These are phyloP conservation scores for Carex parvula DNA, from an alignment of 176 grass and related monocot genomes.

Conservation along the genomic window DNA sequence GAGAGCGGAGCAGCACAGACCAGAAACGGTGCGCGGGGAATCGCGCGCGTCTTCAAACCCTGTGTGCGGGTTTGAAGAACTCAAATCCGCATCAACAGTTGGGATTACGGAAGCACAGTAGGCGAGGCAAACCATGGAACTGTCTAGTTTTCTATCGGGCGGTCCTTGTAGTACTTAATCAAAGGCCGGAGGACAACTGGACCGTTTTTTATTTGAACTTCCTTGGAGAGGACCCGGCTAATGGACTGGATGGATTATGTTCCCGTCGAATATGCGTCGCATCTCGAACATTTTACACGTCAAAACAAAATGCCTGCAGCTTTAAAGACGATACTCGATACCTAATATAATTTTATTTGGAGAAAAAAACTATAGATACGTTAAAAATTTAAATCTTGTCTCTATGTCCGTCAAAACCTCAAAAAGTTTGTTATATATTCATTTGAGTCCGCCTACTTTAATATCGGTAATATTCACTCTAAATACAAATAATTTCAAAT, in stretches of 20 bases:
- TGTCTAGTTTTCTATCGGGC: neutral
- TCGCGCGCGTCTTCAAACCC: neutral
- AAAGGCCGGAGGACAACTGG: neutral
- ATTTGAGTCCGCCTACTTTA: no score
- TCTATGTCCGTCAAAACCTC: no score
- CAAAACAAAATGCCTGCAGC: neutral
- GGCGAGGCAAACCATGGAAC: no score
- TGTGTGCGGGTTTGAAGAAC: neutral
- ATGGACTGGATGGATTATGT: neutral
- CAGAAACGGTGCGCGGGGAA: constrained; percentile 4
- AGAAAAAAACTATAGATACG: no score
- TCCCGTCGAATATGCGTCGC: neutral
- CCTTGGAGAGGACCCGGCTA: neutral
- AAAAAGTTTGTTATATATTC: no score
- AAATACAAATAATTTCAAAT: no score
- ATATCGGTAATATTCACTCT: no score
- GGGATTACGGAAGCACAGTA: neutral
- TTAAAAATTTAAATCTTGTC: no score
- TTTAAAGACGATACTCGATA: no score
- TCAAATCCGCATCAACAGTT: neutral
- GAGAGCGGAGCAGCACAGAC: neutral
- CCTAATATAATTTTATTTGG: no score
- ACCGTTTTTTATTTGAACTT: neutral
- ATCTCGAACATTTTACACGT: neutral
- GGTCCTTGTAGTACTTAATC: neutral